Conservation (phyloP, 1,139 yeast species). For the Kodamaea sp. region DNA sequence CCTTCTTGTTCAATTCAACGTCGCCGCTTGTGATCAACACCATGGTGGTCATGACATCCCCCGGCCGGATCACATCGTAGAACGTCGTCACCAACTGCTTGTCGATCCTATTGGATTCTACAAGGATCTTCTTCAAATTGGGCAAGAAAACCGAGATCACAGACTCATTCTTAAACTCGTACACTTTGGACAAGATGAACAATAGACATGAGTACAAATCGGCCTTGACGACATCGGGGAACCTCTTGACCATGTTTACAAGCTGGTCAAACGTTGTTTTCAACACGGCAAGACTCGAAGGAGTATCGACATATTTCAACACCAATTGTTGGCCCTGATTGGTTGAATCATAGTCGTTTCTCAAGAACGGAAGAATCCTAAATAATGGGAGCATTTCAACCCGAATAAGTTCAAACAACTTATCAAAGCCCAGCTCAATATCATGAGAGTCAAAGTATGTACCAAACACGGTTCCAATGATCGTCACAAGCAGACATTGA, state of each 20-base stretch:
- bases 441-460: constrained; percentile 23
- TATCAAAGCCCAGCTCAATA: constrained; percentile 62
- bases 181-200: constrained; percentile 58
- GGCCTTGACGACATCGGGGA: constrained; percentile 63
- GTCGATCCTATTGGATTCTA: constrained; percentile 26
- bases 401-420: constrained; percentile 74
- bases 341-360: constrained; percentile 39
- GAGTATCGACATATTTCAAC: constrained; percentile 32
- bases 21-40: constrained; percentile 57
- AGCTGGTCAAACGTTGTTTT: constrained; percentile 54
- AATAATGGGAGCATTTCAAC: constrained; percentile 66
- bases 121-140: constrained; percentile 48
- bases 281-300: constrained; percentile 38
- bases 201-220: constrained; percentile 72
- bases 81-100: constrained; percentile 34
- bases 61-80: constrained; percentile 32
- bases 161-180: constrained; percentile 45
- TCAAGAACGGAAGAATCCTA: constrained; percentile 56
- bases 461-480: constrained; percentile 48
- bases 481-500: constrained; percentile 52
- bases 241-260: constrained; percentile 56
- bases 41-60: constrained; percentile 48
- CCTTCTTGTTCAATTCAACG: constrained; percentile 34
- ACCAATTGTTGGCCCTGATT: constrained; percentile 31
- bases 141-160: constrained; percentile 55